Base-by-base conservation (phyloP, 495 filamentous ascomycete genomes). In the Neurospora cerealis region DNA sequence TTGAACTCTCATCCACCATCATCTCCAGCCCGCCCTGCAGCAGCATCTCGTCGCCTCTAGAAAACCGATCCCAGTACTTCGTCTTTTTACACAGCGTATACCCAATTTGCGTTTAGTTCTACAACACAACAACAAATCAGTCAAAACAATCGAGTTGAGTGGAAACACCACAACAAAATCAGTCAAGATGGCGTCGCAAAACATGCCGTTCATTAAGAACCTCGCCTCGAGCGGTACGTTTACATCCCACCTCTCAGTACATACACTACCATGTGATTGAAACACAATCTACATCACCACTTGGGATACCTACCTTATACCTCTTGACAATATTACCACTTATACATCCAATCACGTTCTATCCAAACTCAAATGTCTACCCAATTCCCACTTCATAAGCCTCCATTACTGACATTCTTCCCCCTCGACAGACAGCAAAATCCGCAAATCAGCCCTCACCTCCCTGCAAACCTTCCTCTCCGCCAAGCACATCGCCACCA, bases 401-500 rank as follows among this genome's bases (percentile, higher is more conserved):
- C 4, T 41, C 15, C 28, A 11, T 41, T 21, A 15, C n/a, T 38
- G 21, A 39, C 69, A 21, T 40, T 9, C 39, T 28, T 3, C 4
- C 15, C 17, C 28, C 28, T 10, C 7, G 34, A 70, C 75, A 96
- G 94, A 97, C 83, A 89, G 92, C 73, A 91, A 90, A 83, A 90
- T 88, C 74, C 93, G 95, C 79, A 93, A 93, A 80, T 88, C 90
- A 69, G 93, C 94, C 71, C 88, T 98, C 79, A 83, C 86, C 38
- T 94, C 92, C 69, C 89, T 99, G 11, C 90, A 90, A 48, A 88
- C 88, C 54, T 99, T 92, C 84, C 89, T 99, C 78, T 89, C 89
- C 24, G 88, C 88, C 40, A 88, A 88, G 36, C 82, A 87, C 42
- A 78, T 82, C 66, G 75, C 82, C 69, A 75, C 81, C 2, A 76